Base-by-base conservation (phyloP, 2,329 filamentous ascomycete species). In the Ascochyta pisi region DNA sequence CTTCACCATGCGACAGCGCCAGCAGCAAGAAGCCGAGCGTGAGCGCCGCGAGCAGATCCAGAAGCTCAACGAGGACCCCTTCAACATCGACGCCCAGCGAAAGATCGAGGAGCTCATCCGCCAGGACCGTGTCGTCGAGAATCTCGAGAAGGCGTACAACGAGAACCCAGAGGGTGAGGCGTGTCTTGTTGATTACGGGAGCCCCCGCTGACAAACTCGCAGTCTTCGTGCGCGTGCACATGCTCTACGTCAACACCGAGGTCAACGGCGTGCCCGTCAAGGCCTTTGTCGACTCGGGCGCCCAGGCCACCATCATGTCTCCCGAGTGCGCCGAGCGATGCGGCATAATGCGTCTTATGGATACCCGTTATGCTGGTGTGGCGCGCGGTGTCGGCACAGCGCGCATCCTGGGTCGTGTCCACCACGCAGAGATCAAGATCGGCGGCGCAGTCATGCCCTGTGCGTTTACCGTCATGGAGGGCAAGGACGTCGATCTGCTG, bases 381-480 rank as follows among this genome's bases (percentile, higher is more conserved):
- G 95, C 95, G 39, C 89, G 90, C 57, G 95, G 95, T 61, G 95
- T 99, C 3, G 95, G 95, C 50, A 98, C 95, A 0, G 95, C 95
- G 23, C 90, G 88, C 54, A 98, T 99, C 66, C 88, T 99, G 19
- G 95, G 95, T 29, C 91, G 95, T 48, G 95, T 99, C 3, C 95
- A 99, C 76, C 92, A 91, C 22, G 95, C 95, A 9, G 92, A 94
- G 76, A 96, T 99, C 76, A 94, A 91, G 76, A 95, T 99, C 65
- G 95, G 94, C 49, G 86, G 84, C 38, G 85, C 94, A 60, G 92
- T 92, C 73, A 82, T 99, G 65, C 89, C 94, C 3, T 98, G 93
- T 79, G 95, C 92, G 57, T 99, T 99, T 76, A 99, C 95, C 3
- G 95, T 99, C 71, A 99, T 99, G 95, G 95, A 99, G 79, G 95